Conservation (phyloP, 148 eudicot species). For the Rhododendron ovatum region DNA sequence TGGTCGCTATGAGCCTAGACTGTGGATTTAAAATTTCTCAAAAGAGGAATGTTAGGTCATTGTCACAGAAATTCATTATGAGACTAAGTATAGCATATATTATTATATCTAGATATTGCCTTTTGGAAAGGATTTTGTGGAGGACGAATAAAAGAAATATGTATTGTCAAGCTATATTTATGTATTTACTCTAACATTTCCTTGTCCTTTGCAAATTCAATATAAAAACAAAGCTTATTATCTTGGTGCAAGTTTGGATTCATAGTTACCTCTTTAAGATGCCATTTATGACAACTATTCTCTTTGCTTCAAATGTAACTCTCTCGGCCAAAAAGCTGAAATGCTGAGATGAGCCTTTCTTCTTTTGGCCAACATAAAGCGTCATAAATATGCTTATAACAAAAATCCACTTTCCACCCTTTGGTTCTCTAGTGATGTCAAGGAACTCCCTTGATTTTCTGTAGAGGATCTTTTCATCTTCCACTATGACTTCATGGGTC, state of each 20-base stretch:
- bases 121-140: background rate
- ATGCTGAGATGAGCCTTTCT: conserved; percentile 93
- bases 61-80: background rate
- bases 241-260: background rate
- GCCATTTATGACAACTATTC: conserved; percentile 72
- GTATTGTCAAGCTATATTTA: no score
- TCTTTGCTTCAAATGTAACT: conserved; percentile 91
- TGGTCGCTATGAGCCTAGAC: conserved; percentile 99
- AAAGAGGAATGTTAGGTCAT: background rate
- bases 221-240: no score
- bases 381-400: conserved; percentile 82
- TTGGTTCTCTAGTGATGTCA: conserved; percentile 52
- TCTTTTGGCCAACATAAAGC: conserved; percentile 81
- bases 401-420: conserved; percentile 83
- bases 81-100: background rate
- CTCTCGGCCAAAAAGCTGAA: conserved; percentile 98
- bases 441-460: conserved; percentile 54
- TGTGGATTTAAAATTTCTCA: conserved; percentile 31
- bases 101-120: background rate
- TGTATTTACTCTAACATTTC: no score
- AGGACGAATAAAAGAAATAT: no score
- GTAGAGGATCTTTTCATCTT: conserved; percentile 56
- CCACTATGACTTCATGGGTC: conserved; percentile 69
- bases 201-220: no score
- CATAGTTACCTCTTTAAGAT: conserved; percentile 51